Conservation (phyloP, 805 yeast species). For the Cyberlindnera euphorbiiphila region DNA sequence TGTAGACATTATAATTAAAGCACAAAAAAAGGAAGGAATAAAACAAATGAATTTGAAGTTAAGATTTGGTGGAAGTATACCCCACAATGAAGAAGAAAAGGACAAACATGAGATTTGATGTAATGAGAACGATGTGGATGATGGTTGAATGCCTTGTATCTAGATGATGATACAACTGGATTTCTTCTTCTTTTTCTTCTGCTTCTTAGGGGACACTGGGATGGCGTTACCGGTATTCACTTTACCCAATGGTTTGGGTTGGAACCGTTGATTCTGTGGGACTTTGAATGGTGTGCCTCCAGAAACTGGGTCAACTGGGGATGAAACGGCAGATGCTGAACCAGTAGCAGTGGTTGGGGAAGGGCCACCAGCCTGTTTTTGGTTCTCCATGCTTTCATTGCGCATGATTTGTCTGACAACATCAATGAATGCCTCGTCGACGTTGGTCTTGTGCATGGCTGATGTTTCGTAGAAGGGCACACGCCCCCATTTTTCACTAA, state of each 20-base stretch:
- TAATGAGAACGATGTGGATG: too few species aligned
- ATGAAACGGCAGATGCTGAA: constrained; percentile 1
- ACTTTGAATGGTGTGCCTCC: constrained; percentile 5
- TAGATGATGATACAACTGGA: constrained; percentile 25
- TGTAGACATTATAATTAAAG: too few species aligned
- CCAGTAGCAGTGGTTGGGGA: constrained; percentile 4
- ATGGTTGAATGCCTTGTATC: background rate
- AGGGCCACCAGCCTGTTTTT: constrained; percentile 5
- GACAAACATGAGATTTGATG: background rate
- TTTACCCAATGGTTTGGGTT: constrained; percentile 21
- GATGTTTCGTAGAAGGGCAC: constrained; percentile 92
- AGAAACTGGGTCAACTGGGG: background rate
- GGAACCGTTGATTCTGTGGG: constrained; percentile 6
- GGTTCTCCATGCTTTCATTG: constrained; percentile 42
- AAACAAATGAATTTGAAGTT: too few species aligned
- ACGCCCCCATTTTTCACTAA: constrained; percentile 78
- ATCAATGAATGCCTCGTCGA: constrained; percentile 86
- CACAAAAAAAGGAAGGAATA: too few species aligned
- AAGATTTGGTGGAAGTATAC: too few species aligned
- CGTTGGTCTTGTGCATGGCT: constrained; percentile 86
- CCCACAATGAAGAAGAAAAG: too few species aligned
- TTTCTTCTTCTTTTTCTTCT: constrained; percentile 28
- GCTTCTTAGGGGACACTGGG: too few species aligned
- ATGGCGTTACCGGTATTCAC: constrained; percentile 1
- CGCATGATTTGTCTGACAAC: constrained; percentile 87